Evolutionary conservation across 1,284 basidiomycete species (phyloP).

Genomic region (Binderoboletus segoi): DNA sequence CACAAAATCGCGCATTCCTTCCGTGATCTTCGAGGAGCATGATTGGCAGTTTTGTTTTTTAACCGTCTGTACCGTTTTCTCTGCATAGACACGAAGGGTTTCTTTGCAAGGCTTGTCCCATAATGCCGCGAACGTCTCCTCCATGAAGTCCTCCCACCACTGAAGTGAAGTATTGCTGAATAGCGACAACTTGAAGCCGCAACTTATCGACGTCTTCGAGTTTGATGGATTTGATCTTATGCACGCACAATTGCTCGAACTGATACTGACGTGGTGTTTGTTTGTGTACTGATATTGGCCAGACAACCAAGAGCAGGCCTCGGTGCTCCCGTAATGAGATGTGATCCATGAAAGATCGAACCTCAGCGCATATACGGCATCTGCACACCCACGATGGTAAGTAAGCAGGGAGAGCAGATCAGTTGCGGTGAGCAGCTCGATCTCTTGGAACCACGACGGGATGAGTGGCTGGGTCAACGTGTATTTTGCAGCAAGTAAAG

Average conservation of each 20-base stretch:
- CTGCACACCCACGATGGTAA: conserved; percentile 20
- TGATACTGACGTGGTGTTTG: too few relatives aligned
- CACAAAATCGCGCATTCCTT: conserved; percentile 5
- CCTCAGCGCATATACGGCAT: conserved; percentile 14
- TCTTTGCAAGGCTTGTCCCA: conserved; percentile 15
- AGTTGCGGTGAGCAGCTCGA: conserved; percentile 17
- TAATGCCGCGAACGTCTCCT: conserved; percentile 7
- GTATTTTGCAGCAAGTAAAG: conserved; percentile 17
- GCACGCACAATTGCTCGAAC: neutral
- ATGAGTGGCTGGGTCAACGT: conserved; percentile 18
- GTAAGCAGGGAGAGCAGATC: conserved; percentile 26
- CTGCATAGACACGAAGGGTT: conserved; percentile 5
- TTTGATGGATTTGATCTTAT: neutral
- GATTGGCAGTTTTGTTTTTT: neutral
- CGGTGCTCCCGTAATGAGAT: neutral
- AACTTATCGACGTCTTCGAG: neutral
- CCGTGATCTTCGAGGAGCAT: conserved; percentile 11
- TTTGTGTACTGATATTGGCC: neutral
- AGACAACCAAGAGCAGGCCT: neutral
- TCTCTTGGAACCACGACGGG: conserved; percentile 16
- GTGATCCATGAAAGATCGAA: neutral
- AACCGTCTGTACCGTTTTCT: conserved; percentile 1
- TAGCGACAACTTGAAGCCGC: neutral
- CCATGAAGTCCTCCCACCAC: conserved; percentile 21
- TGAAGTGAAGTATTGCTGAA: neutral